phyloP scores from a whole-genome alignment of 73 alveolate species.

The Paraurostyla sp. region DNA sequence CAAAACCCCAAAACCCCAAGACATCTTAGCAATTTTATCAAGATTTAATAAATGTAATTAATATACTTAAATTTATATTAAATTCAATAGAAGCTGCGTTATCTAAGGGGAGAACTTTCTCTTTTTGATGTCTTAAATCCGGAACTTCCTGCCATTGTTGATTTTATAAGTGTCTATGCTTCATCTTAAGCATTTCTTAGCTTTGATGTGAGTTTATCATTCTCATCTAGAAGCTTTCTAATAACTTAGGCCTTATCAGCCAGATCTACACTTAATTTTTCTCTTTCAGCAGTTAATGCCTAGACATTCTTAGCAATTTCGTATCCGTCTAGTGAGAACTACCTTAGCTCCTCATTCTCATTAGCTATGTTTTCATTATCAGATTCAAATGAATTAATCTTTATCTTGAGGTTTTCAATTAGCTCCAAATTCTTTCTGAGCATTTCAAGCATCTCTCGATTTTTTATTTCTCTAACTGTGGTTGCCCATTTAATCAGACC shows the following conservation, averaged over 20 bases:
- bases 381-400: slow-evolving; percentile 27
- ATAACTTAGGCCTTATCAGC: slow-evolving; percentile 76
- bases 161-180: slow-evolving; percentile 29
- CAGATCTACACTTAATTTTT: slow-evolving; percentile 71
- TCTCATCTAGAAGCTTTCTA: slow-evolving; percentile 70
- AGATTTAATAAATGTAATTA: background rate
- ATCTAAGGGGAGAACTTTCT: background rate
- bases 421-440: slow-evolving; percentile 44
- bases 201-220: slow-evolving; percentile 43
- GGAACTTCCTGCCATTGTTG: slow-evolving; percentile 16
- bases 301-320: slow-evolving; percentile 75
- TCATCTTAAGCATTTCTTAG: slow-evolving; percentile 57
- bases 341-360: slow-evolving; percentile 74
- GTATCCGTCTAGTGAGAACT: slow-evolving; percentile 73
- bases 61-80: too few species aligned
- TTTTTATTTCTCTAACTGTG: background rate
- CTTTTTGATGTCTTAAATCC: background rate
- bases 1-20: slow-evolving; percentile 61
- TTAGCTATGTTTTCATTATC: slow-evolving; percentile 58
- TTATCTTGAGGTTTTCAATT: slow-evolving; percentile 15
- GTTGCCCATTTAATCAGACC: slow-evolving; percentile 53
- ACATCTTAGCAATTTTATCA: background rate
- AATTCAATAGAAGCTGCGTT: slow-evolving; percentile 29
- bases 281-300: slow-evolving; percentile 65
- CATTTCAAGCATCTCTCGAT: background rate